Conservation (phyloP, 106 monocot species). For the Dendrobium huoshanense region DNA sequence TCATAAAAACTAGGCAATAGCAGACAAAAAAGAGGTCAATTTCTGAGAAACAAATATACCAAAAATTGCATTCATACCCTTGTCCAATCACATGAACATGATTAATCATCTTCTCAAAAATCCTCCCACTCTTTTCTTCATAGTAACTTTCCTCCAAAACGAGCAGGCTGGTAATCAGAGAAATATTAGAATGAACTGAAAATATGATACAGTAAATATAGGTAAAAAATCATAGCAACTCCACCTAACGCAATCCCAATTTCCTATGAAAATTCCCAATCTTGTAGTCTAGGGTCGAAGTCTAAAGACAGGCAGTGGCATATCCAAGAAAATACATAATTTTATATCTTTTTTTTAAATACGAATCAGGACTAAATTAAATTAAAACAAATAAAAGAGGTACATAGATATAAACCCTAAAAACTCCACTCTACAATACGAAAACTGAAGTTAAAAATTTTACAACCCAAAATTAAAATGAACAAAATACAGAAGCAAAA, state of each 20-base stretch:
- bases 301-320: too few species aligned
- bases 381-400: too few species aligned
- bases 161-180: conserved; percentile 1
- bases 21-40: too few species aligned
- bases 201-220: background rate
- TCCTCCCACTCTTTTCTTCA: background rate
- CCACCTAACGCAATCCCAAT: too few species aligned
- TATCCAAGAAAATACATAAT: too few species aligned
- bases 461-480: too few species aligned
- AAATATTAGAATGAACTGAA: background rate
- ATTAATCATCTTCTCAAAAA: conserved; percentile 8
- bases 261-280: background rate
- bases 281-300: background rate
- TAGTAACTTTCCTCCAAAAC: conserved; percentile 12
- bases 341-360: too few species aligned
- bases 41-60: background rate
- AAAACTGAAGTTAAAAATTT: too few species aligned
- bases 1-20: too few species aligned
- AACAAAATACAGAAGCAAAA: too few species aligned
- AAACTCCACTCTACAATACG: background rate
- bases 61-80: conserved; percentile 7
- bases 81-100: conserved; percentile 5
- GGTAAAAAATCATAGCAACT: background rate
- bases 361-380: too few species aligned
- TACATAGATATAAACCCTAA: background rate